Conservation (phyloP, 2,329 filamentous ascomycete species). For the Rhynchosporium graminicola region DNA sequence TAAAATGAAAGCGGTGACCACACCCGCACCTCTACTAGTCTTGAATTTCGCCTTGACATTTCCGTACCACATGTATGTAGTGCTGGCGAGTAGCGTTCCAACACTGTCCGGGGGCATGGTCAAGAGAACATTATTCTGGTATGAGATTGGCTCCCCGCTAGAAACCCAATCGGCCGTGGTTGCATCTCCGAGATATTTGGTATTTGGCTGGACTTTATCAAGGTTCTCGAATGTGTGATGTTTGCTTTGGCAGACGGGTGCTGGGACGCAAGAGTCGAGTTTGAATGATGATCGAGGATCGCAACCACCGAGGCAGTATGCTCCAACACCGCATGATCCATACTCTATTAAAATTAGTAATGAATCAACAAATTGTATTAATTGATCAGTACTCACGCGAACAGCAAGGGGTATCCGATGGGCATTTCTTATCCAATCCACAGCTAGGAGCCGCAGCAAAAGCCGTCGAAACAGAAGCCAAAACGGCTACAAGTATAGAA, state of each 20-base stretch:
- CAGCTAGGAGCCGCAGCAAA: slow-evolving; percentile 43
- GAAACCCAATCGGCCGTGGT: slow-evolving; percentile 83
- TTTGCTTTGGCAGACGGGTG: slow-evolving; percentile 75
- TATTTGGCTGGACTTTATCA: slow-evolving; percentile 68
- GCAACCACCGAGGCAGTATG: slow-evolving; percentile 94
- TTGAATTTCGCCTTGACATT: slow-evolving; percentile 84
- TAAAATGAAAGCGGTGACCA: slow-evolving; percentile 96
- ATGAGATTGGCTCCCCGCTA: slow-evolving; percentile 71
- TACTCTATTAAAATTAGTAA: slow-evolving; percentile 64
- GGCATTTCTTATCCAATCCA: slow-evolving; percentile 61
- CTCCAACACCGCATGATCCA: slow-evolving; percentile 87
- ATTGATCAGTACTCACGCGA: slow-evolving; percentile 62
- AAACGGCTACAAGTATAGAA: slow-evolving; percentile 30
- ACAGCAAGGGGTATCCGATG: slow-evolving; percentile 72
- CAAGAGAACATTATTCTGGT: slow-evolving; percentile 72
- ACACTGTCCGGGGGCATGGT: slow-evolving; percentile 87
- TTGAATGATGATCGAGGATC: slow-evolving; percentile 82
- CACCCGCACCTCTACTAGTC: slow-evolving; percentile 80
- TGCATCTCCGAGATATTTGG: slow-evolving; percentile 84
- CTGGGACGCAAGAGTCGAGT: slow-evolving; percentile 82
- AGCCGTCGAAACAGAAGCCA: slow-evolving; percentile 34
- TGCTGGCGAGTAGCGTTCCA: slow-evolving; percentile 80
- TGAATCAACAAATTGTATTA: background rate
- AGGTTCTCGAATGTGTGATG: slow-evolving; percentile 74
- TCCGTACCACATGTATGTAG: slow-evolving; percentile 96